Evolutionary conservation across 2,329 filamentous ascomycete genomes (phyloP), one percentile per base, ranked within the genome.

Genomic region (Ophiostoma australiae): DNA sequence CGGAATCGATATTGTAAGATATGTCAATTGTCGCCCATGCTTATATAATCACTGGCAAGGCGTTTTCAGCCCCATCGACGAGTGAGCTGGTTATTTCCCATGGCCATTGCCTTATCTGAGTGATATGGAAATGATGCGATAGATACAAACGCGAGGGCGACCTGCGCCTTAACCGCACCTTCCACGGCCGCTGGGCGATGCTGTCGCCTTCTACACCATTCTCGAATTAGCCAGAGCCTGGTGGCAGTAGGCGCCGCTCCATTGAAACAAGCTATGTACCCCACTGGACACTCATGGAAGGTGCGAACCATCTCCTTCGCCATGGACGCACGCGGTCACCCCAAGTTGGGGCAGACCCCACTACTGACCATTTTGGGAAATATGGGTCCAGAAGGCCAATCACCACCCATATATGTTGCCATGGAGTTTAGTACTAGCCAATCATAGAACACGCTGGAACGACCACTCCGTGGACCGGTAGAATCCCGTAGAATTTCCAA

Each of bases 401-500:
- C 63, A 65, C 61, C 20, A 27, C 31, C 27, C 33, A 23, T 31
- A 11, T 20, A 27, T 63, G 58, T 20, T 33, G 27, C 31, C 27
- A 20, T 35, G 31, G 31, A 7, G 33, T 10, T 13, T 6, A n/a
- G 10, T 2, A 8, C 65, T 23, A 31, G 69, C 75, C 71, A 75
- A 76, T 75, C 73, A 78, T 69, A 74, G 75, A 74, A 75, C 37
- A 67, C 23, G 70, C 70, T 66, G 71, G 70, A 72, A 73, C 75
- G 55, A 73, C 73, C 74, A 44, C 35, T n/a, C n/a, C 66, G 66
- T 75, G 76, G 74, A 67, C 69, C 72, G 76, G 77, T 79, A 77
- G 78, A 79, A 79, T 76, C 77, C 74, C 76, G 74, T 79, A 72
- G 78, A 79, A 79, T 74, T 74, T 76, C 73, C 71, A 73, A 72